These are phyloP conservation scores for Calendula officinalis DNA, from an alignment of 129 eudicot genomes.

Conservation along the genomic window DNA sequence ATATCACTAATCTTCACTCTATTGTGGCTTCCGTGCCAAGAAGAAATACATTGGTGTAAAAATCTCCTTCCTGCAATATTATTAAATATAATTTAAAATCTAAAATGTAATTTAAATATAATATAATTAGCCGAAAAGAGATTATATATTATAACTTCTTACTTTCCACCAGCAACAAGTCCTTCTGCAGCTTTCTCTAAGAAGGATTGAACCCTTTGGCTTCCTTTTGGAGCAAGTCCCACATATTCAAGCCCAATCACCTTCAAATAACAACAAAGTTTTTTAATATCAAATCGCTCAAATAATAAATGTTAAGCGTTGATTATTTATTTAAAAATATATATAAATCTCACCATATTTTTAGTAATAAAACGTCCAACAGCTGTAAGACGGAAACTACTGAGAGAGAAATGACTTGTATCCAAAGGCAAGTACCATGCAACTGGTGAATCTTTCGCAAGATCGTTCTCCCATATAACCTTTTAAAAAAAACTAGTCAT, in stretches of 20 bases:
- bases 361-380: slow-evolving; percentile 81
- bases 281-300: neutral
- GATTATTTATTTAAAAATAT: neutral
- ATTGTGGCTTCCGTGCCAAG: slow-evolving; percentile 72
- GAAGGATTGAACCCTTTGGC: slow-evolving; percentile 91
- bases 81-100: neutral
- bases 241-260: slow-evolving; percentile 64
- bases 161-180: slow-evolving; percentile 96
- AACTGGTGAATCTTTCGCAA: slow-evolving; percentile 61
- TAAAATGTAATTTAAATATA: neutral
- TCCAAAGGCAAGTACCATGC: slow-evolving; percentile 87
- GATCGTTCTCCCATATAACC: slow-evolving; percentile 78
- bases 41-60: slow-evolving; percentile 98
- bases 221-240: slow-evolving; percentile 91
- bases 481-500: slow-evolving; percentile 18
- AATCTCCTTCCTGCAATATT: slow-evolving; percentile 75
- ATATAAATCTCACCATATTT: slow-evolving; percentile 58
- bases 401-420: slow-evolving; percentile 66
- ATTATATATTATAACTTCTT: slow-evolving; percentile 25
- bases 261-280: slow-evolving; percentile 33
- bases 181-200: slow-evolving; percentile 97
- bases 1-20: neutral
- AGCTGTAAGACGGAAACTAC: slow-evolving; percentile 75
- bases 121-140: neutral
- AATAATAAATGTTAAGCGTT: neutral